Base-by-base conservation (phyloP, 129 eudicot genomes). In the Flaveria trinervia region DNA sequence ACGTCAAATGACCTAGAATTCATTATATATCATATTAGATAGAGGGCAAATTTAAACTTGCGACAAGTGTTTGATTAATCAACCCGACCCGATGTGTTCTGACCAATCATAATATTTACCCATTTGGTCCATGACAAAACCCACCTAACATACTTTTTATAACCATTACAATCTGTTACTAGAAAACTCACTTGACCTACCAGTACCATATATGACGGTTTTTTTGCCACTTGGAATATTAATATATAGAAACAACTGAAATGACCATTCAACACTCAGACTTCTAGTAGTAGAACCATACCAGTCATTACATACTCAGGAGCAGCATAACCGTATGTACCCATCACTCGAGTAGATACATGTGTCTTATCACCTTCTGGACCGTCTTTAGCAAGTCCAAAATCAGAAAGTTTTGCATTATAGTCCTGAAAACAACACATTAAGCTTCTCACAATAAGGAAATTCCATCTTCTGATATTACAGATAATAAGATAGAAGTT, bases 351-450 rank as follows among this genome's bases (percentile, higher is more conserved):
- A 26, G 98, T 93, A 20, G 98, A 88, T 18, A 93, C 95, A 43
- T 93, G 98, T 1, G 98, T 90, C 75, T 90, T 88, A 76, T 93
- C 98, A 33, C 96, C 98, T 74, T 85, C 95, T 6, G 97, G 97
- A 10, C 96, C 98, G 46, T 93, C 96, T 85, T 91, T 93, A 68
- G 98, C 98, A 75, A 93, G 96, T 79, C 98, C 98, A 83, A 93
- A 93, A 84, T 93, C 98, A 67, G 97, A 93, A 68, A 93, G 97
- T 79, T 93, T 93, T 7, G 98, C 97, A 83, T 92, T 91, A 75
- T 93, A 90, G 15, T 93, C 96, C 98, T 93, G 76, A 23, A 77
- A 65, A 15, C 5, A 65, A 23, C 28, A 51, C 45, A 23, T 71
- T 15, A 7, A 1, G 4, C 17, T 59, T 23, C 39, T 71, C 65